Evolutionary conservation across 1,139 yeast genomes (phyloP).

Genomic region (Candida anutae): DNA sequence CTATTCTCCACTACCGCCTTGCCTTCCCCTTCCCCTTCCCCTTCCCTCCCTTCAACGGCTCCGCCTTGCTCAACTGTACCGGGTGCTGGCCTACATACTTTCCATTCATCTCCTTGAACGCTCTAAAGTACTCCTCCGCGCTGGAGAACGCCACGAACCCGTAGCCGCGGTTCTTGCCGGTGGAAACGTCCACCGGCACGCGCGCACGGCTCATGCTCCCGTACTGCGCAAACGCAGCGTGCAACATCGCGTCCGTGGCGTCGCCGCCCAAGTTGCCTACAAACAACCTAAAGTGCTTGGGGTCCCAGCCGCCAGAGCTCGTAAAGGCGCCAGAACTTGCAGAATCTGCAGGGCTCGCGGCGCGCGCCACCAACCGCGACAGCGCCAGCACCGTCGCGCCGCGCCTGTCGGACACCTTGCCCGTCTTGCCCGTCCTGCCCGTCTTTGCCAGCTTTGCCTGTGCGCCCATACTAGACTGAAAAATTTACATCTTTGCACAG

Average conservation of each 20-base stretch:
- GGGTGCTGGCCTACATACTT: slow-evolving; percentile 73
- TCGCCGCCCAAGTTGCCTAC: slow-evolving; percentile 71
- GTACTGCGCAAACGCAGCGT: slow-evolving; percentile 44
- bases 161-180: slow-evolving; percentile 49
- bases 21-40: slow-evolving; percentile 1
- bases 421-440: too few relatives aligned
- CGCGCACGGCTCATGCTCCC: slow-evolving; percentile 45
- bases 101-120: slow-evolving; percentile 71
- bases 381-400: too few relatives aligned
- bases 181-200: slow-evolving; percentile 42
- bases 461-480: too few relatives aligned
- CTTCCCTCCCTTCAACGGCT: slow-evolving; percentile 30
- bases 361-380: too few relatives aligned
- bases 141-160: slow-evolving; percentile 63
- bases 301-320: slow-evolving; percentile 51
- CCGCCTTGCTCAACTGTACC: slow-evolving; percentile 61
- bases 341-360: background rate
- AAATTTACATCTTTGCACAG: too few relatives aligned
- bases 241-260: slow-evolving; percentile 49
- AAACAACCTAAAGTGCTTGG: slow-evolving; percentile 61
- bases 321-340: slow-evolving; percentile 10
- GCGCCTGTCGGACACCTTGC: too few relatives aligned
- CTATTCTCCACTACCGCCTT: too few relatives aligned
- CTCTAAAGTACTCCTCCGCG: slow-evolving; percentile 57
- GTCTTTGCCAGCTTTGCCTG: too few relatives aligned